A percentile compares a stretch with the other conserved stretches of the same genome.
Evolutionary conservation across 2,329 filamentous ascomycete species (phyloP).

Genomic region (Fusarium scirpi): DNA sequence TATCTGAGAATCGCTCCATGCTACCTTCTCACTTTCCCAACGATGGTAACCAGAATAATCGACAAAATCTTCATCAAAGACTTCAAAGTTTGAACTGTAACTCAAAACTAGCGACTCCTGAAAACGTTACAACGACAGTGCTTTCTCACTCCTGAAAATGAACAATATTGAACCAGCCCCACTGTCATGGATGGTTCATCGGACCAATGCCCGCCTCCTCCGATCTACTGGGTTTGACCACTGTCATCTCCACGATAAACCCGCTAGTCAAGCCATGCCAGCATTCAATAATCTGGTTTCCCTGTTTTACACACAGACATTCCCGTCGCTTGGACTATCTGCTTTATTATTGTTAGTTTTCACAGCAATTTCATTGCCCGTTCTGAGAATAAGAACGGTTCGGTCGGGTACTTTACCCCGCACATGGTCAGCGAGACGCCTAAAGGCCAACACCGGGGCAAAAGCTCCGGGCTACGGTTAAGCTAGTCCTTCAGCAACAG

Average conservation of each 20-base stretch:
- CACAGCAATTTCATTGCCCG: not conserved
- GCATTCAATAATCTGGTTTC: constrained; percentile 8
- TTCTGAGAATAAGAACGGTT: not conserved
- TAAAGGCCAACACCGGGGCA: not conserved
- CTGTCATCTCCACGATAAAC: constrained; percentile 32
- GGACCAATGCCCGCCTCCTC: constrained; percentile 31
- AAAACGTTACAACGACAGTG: not conserved
- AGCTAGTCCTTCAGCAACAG: not conserved
- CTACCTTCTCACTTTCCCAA: not conserved
- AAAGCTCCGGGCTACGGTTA: constrained; percentile 18
- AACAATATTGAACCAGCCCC: not conserved
- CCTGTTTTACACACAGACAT: constrained; percentile 24
- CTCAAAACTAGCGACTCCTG: not conserved
- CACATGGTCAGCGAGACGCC: not conserved
- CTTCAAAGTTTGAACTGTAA: not conserved
- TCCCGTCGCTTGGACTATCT: constrained; percentile 3
- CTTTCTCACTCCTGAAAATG: not conserved
- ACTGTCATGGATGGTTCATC: not conserved
- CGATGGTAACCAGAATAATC: not conserved
- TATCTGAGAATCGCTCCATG: rapidly evolving
- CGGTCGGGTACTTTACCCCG: not conserved
- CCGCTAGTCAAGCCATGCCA: constrained; percentile 29
- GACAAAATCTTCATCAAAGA: not conserved
- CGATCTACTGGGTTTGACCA: not conserved
- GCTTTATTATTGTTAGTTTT: too few relatives aligned